These are phyloP conservation scores for Phycomyces nitens DNA, from an alignment of 192 early-diverging fungal genomes.

Conservation along the genomic window DNA sequence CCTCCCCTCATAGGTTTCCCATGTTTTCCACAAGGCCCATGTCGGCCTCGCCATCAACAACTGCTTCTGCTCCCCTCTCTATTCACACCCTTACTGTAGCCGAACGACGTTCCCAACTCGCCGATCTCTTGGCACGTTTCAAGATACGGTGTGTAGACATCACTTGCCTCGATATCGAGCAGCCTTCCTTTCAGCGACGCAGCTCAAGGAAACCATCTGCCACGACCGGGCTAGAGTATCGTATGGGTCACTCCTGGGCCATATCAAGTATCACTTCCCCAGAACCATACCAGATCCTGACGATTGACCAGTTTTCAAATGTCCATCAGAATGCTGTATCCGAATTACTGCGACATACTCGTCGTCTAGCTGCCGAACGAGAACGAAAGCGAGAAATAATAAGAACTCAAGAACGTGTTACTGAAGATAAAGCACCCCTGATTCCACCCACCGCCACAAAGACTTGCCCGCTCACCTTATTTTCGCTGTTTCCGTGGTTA, in stretches of 20 bases:
- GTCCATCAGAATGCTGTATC: constrained; percentile 13
- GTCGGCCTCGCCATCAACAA: too few species aligned
- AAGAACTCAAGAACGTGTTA: neutral
- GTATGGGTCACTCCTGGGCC: constrained; percentile 5
- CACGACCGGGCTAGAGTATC: neutral
- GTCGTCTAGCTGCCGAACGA: constrained; percentile 6
- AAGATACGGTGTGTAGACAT: constrained; percentile 20
- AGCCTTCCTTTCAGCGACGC: constrained; percentile 19
- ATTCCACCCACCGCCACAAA: neutral
- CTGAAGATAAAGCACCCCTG: neutral
- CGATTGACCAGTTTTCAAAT: constrained; percentile 11
- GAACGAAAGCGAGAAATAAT: constrained; percentile 12
- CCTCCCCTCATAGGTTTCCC: too few species aligned
- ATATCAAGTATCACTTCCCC: constrained; percentile 10
- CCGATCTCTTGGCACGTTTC: constrained; percentile 4
- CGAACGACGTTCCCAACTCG: constrained; percentile 1
- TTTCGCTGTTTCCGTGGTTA: neutral
- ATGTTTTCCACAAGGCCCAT: too few species aligned
- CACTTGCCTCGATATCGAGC: constrained; percentile 13
- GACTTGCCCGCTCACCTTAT: neutral
- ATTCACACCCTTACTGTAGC: too few species aligned
- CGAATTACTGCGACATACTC: constrained; percentile 16
- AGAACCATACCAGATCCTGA: constrained; percentile 20
- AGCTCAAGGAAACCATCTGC: neutral
- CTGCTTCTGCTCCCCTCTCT: too few species aligned